Evolutionary conservation across 2,329 filamentous ascomycete species (phyloP), one percentile per base, ranked within the genome.

Genomic region (Neofusicoccum kwambonambiense): DNA sequence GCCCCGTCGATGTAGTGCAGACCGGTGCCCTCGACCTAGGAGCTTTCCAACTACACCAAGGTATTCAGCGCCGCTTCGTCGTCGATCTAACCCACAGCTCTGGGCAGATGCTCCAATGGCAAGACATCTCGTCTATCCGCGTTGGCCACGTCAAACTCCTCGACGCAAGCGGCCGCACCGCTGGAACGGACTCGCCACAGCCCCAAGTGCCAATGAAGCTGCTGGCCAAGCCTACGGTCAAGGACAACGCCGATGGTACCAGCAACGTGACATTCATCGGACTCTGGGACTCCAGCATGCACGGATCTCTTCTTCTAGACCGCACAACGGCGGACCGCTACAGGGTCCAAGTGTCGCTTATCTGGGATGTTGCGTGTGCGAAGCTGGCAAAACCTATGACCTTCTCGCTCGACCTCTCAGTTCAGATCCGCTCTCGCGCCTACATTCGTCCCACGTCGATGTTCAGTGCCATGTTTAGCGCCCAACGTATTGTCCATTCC

Each of bases 261-360:
- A 90, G 89, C 41, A 93, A 90, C 74, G 89, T 97, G 42, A 93
- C 90, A 1, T 83, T 98, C 49, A 85, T 90, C n/a, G 93, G 91
- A 0, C 93, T 98, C 73, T 99, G 95, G 95, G 95, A 99, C 75
- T 97, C 94, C 0, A 96, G 93, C 72, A 83, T 95, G 69, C 95
- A 99, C 77, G 89, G 88, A 68, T 97, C 95, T 5, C 82, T 96
- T n/a, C 83, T 98, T 13, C 86, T 99, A n/a, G 93, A 99, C 77
- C 89, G 94, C 31, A 90, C 92, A 1, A 98, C 95, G 1, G 87
- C 91, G n/a, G 93, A 97, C 66, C 95, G 93, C 74, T 93, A 95
- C 76, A 90, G 90, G 49, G 91, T 99, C 19, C 93, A 97, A 76
- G 89, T 97, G 78, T 89, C 90, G 0, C 81, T 98, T 11, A 86